These are phyloP conservation scores for Aspergillus awamori DNA, from an alignment of 2,329 filamentous ascomycete species.

Conservation along the genomic window DNA sequence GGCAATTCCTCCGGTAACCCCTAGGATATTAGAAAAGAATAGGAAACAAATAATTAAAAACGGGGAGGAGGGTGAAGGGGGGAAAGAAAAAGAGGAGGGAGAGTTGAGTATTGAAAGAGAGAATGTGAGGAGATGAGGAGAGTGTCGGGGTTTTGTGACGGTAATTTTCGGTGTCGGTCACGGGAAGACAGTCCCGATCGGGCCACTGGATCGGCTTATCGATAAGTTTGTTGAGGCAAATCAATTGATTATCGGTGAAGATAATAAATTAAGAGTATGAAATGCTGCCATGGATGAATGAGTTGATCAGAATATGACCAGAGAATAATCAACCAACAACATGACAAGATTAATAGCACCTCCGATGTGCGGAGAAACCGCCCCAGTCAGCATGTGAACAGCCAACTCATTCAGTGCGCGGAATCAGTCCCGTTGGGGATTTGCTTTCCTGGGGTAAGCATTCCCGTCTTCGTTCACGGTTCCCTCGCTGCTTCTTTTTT, in stretches of 20 bases:
- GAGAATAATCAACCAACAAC: too few relatives aligned
- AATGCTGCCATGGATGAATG: background rate
- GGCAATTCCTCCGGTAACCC: constrained; percentile 16
- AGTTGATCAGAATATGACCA: too few relatives aligned
- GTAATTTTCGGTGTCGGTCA: constrained; percentile 3
- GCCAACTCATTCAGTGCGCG: background rate
- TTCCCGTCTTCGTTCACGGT: constrained; percentile 9
- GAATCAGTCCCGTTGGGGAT: constrained; percentile 13
- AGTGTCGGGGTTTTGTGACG: constrained; percentile 14
- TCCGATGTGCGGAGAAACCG: background rate
- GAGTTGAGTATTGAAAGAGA: constrained; percentile 8
- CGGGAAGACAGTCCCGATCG: background rate
- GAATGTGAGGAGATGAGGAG: constrained; percentile 10
- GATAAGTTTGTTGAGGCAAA: background rate
- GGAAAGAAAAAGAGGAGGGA: constrained; percentile 12
- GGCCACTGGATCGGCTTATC: background rate
- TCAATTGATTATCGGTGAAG: background rate
- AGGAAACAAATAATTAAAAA: constrained; percentile 6
- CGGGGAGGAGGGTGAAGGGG: background rate
- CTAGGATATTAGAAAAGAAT: background rate
- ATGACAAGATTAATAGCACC: too few relatives aligned
- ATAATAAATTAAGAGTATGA: background rate
- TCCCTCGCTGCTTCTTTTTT: constrained; percentile 2
- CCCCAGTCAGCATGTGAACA: background rate
- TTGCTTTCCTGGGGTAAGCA: constrained; percentile 21